Conservation (phyloP, 306 rosid species). For the Fagus crenata region DNA sequence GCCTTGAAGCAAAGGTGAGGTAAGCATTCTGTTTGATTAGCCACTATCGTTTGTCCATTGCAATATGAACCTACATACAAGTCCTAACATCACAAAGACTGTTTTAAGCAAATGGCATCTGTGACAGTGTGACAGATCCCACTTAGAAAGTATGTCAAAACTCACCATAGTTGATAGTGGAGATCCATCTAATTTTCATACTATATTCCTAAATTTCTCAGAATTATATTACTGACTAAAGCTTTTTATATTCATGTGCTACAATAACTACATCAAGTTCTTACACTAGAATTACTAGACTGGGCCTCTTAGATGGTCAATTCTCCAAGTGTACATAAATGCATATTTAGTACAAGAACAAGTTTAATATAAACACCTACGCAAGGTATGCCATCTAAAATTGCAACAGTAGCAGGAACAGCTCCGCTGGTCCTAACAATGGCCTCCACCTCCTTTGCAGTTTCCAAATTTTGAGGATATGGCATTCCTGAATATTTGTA, state of each 20-base stretch:
- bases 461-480: constrained; percentile 81
- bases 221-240: neutral
- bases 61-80: no score
- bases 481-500: constrained; percentile 76
- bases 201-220: neutral
- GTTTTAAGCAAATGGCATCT: neutral
- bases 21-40: neutral
- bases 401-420: constrained; percentile 94
- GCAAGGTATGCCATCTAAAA: constrained; percentile 83
- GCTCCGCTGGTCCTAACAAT: constrained; percentile 77
- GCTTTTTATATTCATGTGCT: neutral
- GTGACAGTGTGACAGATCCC: neutral
- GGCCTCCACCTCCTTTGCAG: constrained; percentile 80
- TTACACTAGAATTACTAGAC: neutral
- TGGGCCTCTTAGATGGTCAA: neutral
- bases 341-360: constrained; percentile 16
- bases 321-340: neutral
- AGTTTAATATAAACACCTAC: constrained; percentile 52
- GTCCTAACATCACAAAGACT: no score
- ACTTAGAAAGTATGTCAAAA: neutral
- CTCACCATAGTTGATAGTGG: neutral
- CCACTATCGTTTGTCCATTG: neutral
- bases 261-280: constrained; percentile 1
- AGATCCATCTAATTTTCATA: neutral
- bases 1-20: no score